Evolutionary conservation across 257 asterid species (phyloP), one percentile per base, ranked within the genome.

Genomic region (Lithospermum erythrorhizon): DNA sequence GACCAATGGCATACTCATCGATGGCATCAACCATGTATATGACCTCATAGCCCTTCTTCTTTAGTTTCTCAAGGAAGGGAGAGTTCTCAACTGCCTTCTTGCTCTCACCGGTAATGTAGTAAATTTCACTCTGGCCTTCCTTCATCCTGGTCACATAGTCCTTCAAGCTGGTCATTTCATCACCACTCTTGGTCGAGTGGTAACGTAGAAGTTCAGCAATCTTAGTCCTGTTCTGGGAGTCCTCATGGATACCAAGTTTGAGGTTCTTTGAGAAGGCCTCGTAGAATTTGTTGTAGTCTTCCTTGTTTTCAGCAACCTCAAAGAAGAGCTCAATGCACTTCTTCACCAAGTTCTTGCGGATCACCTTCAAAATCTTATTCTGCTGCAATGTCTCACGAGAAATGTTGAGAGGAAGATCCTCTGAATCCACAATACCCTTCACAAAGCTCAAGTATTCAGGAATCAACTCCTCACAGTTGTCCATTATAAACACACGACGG

Each of bases 131-230:
- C 75, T 84, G 89, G 45, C 89, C 77, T 18, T 79, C 93, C 72
- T 82, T 82, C 89, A 84, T 84, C 77, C 88, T 79, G 16, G 86
- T 83, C 73, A 82, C 88, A 16, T 82, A 82, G 68, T 82, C 88
- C 78, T 82, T 82, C 80, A 82, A 59, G 73, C 85, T 79, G 69
- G 88, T 82, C 78, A 79, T 37, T 41, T 82, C 88, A 70, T 79
- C 88, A 21, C 85, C 88, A 14, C 88, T 82, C 72, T 79, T 82
- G 48, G 88, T 79, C 7, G 88, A 76, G 61, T 79, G 85, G 70
- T 79, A 82, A 61, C 87, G 66, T 4, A 81, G 71, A 62, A 82
- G 29, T 37, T 82, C 87, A 62, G 87, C 87, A 21, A 82, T 21
- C 76, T 82, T 82, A 4, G 72, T 8, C 73, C 73, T 79, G 79